phyloP scores from a whole-genome alignment of 306 rosid genomes.

The Sindora glabra region DNA sequence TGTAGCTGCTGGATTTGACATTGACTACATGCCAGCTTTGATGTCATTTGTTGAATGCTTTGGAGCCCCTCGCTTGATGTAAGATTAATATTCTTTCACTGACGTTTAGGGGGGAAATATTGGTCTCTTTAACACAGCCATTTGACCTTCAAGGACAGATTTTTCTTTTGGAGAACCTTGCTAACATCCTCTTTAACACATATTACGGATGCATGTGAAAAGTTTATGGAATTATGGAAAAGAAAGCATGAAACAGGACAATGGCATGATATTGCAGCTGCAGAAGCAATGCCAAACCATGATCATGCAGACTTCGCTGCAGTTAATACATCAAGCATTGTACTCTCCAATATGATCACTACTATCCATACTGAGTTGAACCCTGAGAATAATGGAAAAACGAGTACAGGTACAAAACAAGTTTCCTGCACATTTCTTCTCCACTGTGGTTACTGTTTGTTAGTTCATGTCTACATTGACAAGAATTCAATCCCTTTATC shows the following conservation, averaged over 20 bases:
- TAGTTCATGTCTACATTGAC: not conserved
- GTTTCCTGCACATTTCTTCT: constrained; percentile 1
- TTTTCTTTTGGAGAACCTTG: constrained; percentile 5
- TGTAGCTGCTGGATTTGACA: constrained; percentile 96
- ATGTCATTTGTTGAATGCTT: constrained; percentile 80
- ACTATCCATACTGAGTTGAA: constrained; percentile 41
- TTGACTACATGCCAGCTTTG: constrained; percentile 60
- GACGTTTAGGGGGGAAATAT: not conserved
- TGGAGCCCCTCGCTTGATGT: constrained; percentile 91
- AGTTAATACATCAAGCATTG: constrained; percentile 54
- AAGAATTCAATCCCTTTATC: not conserved
- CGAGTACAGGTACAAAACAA: constrained; percentile 46
- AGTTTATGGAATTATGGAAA: constrained; percentile 83
- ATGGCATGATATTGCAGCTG: constrained; percentile 92
- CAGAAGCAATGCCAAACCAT: constrained; percentile 61
- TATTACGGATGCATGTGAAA: constrained; percentile 73
- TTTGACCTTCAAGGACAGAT: constrained; percentile 8
- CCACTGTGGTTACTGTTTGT: not conserved
- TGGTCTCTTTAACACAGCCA: constrained; percentile 6
- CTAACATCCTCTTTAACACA: constrained; percentile 9
- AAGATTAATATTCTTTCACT: constrained; percentile 22
- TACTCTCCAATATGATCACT: constrained; percentile 51
- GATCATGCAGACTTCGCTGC: constrained; percentile 52
- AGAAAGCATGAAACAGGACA: constrained; percentile 96
- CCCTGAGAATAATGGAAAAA: constrained; percentile 45